A percentile compares a stretch with the other conserved stretches of the same genome.
Conservation (phyloP, 495 filamentous ascomycete species). For the Schizothecium vesticola region DNA sequence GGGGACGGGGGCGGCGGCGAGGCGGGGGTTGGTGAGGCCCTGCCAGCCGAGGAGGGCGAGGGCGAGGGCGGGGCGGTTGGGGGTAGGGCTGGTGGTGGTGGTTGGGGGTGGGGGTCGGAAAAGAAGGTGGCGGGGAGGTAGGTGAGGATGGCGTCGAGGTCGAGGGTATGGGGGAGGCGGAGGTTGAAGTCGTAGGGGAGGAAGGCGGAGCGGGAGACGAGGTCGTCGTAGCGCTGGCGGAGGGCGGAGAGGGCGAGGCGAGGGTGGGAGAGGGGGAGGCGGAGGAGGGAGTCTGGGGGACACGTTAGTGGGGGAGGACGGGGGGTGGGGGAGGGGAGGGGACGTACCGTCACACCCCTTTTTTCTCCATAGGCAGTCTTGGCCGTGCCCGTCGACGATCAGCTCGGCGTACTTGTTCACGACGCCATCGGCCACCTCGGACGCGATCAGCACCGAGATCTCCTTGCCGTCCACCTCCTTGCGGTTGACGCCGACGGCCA, state of each 20-base stretch:
- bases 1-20: slow-evolving; percentile 41
- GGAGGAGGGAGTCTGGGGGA: slow-evolving; percentile 37
- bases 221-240: slow-evolving; percentile 55
- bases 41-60: slow-evolving; percentile 88
- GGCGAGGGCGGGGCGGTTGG: slow-evolving; percentile 60
- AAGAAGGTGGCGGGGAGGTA: slow-evolving; percentile 45
- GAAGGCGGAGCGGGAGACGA: slow-evolving; percentile 40
- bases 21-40: slow-evolving; percentile 56
- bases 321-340: too few species aligned
- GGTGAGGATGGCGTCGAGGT: slow-evolving; percentile 45
- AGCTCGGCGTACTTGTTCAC: slow-evolving; percentile 70
- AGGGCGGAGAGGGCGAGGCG: slow-evolving; percentile 51
- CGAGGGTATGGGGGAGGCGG: slow-evolving; percentile 39
- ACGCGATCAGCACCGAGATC: slow-evolving; percentile 43
- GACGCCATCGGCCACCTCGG: slow-evolving; percentile 58
- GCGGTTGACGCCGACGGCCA: slow-evolving; percentile 73
- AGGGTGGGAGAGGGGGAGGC: slow-evolving; percentile 51
- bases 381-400: slow-evolving; percentile 71
- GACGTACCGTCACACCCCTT: slow-evolving; percentile 73
- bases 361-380: slow-evolving; percentile 79
- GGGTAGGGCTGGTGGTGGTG: slow-evolving; percentile 11
- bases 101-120: slow-evolving; percentile 36
- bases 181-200: slow-evolving; percentile 51
- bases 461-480: slow-evolving; percentile 61
- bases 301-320: slow-evolving; percentile 34